Base-by-base conservation (phyloP, 73 alveolate genomes). In the Blepharisma stoltei region DNA sequence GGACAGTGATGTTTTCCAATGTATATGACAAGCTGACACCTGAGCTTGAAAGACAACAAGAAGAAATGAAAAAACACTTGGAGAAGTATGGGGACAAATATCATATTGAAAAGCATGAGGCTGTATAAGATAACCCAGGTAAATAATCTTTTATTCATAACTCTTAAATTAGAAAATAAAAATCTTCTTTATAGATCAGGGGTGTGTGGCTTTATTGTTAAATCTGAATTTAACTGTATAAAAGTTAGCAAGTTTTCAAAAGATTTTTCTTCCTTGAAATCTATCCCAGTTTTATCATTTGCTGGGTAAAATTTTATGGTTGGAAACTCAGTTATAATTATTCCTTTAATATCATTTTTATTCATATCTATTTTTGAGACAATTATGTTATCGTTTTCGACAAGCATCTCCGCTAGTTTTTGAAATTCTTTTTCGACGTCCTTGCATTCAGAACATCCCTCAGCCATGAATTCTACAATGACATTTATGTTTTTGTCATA, bases 331-430 rank as follows among this genome's bases (percentile, higher is more conserved):
- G 85, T 80, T 49, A 96, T 73, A 67, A 47, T n/a, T 45, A 82
- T 87, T 46, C 81, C 87, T 83, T 86, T 93, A 66, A 90, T 94
- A 52, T 95, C 98, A 83, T 95, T 95, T 60, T 89, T 94, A 49
- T 98, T 90, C 5, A 97, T 89, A 79, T 95, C 99, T 80, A 92
- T 80, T 81, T 93, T 92, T 25, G 97, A 98, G 48, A 95, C 88
- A 67, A 89, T 80, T 77, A 95, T 73, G 76, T 83, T 86, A 18
- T 43, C 23, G 65, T 81, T 80, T 27, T 84, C 93, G 20, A 52
- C 88, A 76, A 94, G 81, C 70, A 86, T 88, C 68, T 83, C 76
- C 53, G 98, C 99, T 48, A 94, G 86, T 67, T 90, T 90, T 32
- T 86, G 92, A 83, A 88, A 95, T 84, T 88, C 93, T 45, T 98